phyloP scores from a whole-genome alignment of 1,284 basidiomycete genomes.

The Porogramme epimiltina region DNA sequence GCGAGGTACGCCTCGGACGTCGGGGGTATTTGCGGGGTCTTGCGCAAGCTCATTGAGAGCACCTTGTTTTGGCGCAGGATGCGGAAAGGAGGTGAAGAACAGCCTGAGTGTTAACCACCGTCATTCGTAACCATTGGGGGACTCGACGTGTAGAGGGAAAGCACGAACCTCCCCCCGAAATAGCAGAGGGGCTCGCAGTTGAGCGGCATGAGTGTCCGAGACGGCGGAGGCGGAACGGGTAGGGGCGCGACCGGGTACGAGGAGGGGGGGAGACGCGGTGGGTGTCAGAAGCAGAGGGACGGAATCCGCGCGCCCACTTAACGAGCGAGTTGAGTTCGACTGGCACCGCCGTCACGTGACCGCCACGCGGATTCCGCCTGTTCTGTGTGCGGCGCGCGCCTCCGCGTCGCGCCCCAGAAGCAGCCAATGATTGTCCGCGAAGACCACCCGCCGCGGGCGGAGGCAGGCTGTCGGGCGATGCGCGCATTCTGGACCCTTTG shows the following conservation, averaged over 20 bases:
- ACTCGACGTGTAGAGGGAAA: constrained; percentile 7
- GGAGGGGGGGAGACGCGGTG: constrained; percentile 14
- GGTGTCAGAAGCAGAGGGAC: constrained; percentile 14
- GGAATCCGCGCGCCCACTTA: constrained; percentile 16
- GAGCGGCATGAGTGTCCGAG: constrained; percentile 32
- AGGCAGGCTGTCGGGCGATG: no score
- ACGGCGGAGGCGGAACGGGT: not conserved
- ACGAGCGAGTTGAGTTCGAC: constrained; percentile 23
- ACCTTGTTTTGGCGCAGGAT: constrained; percentile 66
- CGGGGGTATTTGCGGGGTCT: constrained; percentile 54
- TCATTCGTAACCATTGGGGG: constrained; percentile 13
- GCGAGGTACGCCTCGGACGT: constrained; percentile 57
- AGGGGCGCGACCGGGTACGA: constrained; percentile 10
- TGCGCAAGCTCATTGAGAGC: constrained; percentile 58
- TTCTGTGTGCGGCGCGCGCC: not conserved
- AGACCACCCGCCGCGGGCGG: no score
- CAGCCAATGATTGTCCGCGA: not conserved
- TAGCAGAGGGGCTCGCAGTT: constrained; percentile 75
- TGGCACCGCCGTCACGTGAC: constrained; percentile 31
- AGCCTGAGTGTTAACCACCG: constrained; percentile 48
- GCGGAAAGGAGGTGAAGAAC: constrained; percentile 80
- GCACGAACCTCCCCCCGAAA: constrained; percentile 67
- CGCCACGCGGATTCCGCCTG: constrained; percentile 26
- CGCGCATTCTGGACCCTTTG: no score
- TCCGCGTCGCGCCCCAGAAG: not conserved